Evolutionary conservation across 306 rosid genomes (phyloP).

Genomic region (barrel medic (Medicago truncatula)): DNA sequence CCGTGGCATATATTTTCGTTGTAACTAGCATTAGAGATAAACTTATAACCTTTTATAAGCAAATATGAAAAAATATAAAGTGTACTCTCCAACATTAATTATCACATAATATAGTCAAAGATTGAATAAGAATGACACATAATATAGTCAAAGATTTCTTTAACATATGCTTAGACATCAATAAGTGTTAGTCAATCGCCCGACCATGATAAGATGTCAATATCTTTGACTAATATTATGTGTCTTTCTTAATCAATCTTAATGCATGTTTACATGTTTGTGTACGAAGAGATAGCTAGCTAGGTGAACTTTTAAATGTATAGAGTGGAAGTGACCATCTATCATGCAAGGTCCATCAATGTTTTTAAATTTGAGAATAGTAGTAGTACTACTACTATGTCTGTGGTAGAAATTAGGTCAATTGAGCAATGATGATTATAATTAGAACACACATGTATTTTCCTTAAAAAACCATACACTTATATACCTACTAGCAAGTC

Average conservation of each 20-base stretch:
- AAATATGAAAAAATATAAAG: no score
- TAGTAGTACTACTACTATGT: slow-evolving; percentile 7
- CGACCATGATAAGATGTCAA: background rate
- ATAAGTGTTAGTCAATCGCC: no score
- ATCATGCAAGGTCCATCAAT: slow-evolving; percentile 48
- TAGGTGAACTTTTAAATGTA: slow-evolving; percentile 20
- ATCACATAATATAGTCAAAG: no score
- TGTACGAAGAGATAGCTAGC: slow-evolving; percentile 16
- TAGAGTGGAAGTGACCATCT: slow-evolving; percentile 34
- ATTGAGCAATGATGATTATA: slow-evolving; percentile 41
- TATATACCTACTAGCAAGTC: slow-evolving; percentile 1
- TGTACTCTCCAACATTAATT: no score
- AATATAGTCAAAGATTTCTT: no score
- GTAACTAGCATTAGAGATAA: no score
- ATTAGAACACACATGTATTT: no score
- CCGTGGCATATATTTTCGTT: no score
- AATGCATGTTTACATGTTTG: slow-evolving; percentile 6
- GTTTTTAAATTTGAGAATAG: slow-evolving; percentile 19
- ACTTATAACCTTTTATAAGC: no score
- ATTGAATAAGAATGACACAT: no score
- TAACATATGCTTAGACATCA: no score
- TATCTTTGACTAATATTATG: background rate
- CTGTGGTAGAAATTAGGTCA: slow-evolving; percentile 45
- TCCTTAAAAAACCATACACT: background rate
- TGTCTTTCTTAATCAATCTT: slow-evolving; percentile 20